A percentile compares a stretch with the other conserved stretches of the same genome.
Conservation (phyloP, 2,329 filamentous ascomycete species). For the Bretziella fagacearum region DNA sequence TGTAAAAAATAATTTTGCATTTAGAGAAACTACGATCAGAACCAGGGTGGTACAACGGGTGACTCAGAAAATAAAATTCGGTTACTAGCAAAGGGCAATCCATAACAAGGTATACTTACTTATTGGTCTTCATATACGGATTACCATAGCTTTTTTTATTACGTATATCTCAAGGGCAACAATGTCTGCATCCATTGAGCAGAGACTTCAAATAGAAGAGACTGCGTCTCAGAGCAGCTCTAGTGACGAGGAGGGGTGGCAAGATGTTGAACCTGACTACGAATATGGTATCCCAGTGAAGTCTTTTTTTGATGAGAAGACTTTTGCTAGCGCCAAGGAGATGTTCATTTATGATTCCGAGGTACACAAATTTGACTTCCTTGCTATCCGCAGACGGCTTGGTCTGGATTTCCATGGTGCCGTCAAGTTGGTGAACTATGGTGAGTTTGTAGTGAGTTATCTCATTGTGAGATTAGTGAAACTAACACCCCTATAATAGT, state of each 20-base stretch:
- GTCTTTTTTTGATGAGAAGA: conserved; percentile 49
- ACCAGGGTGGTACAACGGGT: too few relatives aligned
- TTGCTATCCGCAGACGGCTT: conserved; percentile 37
- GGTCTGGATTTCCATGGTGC: conserved; percentile 55
- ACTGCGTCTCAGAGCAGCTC: conserved; percentile 10
- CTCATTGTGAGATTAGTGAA: neutral
- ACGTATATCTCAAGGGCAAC: neutral
- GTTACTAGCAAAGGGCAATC: too few relatives aligned
- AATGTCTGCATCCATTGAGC: conserved; percentile 7
- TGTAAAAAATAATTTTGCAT: too few relatives aligned
- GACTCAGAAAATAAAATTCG: too few relatives aligned
- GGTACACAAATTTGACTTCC: conserved; percentile 49
- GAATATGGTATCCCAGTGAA: conserved; percentile 43
- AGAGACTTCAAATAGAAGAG: conserved; percentile 6
- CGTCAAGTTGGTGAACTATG: conserved; percentile 59
- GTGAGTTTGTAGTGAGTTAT: conserved; percentile 19
- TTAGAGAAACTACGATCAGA: too few relatives aligned
- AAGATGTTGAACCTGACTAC: conserved; percentile 44
- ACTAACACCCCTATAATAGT: conserved; percentile 22
- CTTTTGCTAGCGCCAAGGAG: conserved; percentile 43
- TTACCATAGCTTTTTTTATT: too few relatives aligned
- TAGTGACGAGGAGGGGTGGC: conserved; percentile 32
- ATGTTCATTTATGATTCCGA: conserved; percentile 56
- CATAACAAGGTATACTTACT: too few relatives aligned
- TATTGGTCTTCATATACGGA: neutral